Evolutionary conservation across 306 rosid genomes (phyloP).

Genomic region (Prunus dulcis): DNA sequence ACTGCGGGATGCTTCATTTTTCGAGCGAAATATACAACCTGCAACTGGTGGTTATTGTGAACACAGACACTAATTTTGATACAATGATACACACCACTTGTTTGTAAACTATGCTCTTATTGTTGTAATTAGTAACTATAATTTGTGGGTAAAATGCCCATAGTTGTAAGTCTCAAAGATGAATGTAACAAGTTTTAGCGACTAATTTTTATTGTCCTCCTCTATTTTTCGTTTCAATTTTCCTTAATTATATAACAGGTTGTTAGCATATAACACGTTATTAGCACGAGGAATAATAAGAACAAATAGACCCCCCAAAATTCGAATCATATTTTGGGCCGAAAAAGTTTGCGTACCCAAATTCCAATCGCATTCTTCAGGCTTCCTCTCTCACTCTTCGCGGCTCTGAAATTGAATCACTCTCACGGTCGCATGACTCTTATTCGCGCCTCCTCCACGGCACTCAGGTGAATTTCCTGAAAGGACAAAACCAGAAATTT

Average conservation of each 20-base stretch:
- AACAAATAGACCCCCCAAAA: neutral
- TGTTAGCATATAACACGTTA: no score
- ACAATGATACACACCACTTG: neutral
- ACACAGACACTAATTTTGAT: neutral
- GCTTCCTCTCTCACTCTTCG: neutral
- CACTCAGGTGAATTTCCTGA: neutral
- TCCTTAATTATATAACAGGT: no score
- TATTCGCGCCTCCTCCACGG: neutral
- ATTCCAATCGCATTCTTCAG: constrained; percentile 5
- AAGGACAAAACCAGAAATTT: neutral
- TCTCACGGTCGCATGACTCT: constrained; percentile 1
- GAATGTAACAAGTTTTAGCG: no score
- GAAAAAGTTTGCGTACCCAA: neutral
- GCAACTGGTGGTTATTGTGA: neutral
- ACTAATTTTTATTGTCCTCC: no score
- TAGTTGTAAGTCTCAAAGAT: no score
- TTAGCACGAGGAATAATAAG: no score
- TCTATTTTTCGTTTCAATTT: no score
- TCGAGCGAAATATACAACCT: neutral
- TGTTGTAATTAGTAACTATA: no score
- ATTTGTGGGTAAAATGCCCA: no score
- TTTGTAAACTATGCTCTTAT: no score
- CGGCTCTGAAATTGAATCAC: neutral
- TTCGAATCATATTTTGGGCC: neutral
- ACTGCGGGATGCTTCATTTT: neutral